Percentiles rank a stretch among this genome's conserved stretches.
phyloP scores from a whole-genome alignment of 106 monocot species.

The Phalaenopsis aphrodite region DNA sequence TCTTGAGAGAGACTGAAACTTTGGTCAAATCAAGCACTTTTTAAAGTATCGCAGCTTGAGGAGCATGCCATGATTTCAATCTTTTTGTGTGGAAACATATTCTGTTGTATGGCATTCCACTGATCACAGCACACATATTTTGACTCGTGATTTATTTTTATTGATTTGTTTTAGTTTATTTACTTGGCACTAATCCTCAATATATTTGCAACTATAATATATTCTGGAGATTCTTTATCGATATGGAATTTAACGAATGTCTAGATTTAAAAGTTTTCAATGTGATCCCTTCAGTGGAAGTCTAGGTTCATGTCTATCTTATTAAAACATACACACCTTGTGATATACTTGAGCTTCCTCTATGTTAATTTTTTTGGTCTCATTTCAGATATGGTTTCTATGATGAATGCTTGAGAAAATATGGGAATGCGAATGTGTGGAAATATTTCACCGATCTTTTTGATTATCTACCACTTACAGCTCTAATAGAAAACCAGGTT shows the following conservation, averaged over 20 bases:
- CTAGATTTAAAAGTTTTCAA: not conserved
- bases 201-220: not conserved
- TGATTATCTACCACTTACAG: conserved; percentile 71
- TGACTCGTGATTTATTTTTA: not conserved
- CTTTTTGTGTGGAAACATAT: too few relatives aligned
- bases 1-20: not conserved
- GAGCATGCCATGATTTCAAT: too few relatives aligned
- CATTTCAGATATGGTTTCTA: conserved; percentile 69
- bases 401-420: conserved; percentile 82
- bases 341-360: not conserved
- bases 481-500: conserved; percentile 75
- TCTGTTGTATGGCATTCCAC: not conserved
- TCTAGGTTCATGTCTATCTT: not conserved
- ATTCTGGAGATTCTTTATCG: not conserved
- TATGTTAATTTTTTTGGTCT: conserved; percentile 6
- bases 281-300: not conserved
- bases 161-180: not conserved
- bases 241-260: not conserved
- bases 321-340: not conserved
- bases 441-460: conserved; percentile 82
- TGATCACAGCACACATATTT: not conserved
- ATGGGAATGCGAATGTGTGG: conserved; percentile 83
- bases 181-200: not conserved
- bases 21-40: not conserved
- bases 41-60: not conserved